Base-by-base conservation (phyloP, 2,329 filamentous ascomycete species). In the Pseudogymnoascus sp. region DNA sequence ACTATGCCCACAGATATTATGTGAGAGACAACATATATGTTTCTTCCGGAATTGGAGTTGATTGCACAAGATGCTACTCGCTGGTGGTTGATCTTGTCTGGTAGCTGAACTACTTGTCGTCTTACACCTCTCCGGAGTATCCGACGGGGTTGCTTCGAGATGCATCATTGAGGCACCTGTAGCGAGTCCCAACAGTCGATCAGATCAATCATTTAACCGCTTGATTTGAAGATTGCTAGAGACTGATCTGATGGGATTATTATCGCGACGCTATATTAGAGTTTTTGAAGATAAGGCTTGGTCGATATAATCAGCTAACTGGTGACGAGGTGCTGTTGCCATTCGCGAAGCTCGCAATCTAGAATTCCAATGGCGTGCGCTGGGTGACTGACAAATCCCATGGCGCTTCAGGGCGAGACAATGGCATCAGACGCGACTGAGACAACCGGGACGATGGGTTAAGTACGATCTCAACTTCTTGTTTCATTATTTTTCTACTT, bases 391-490 rank as follows among this genome's bases (percentile, higher is more conserved):
- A 57, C 51, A 57, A 34, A 57, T 57, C n/a, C 51, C 51, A 57
- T 57, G 16, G 51, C 51, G 51, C 4, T 34, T 34, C n/a, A 57
- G 34, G 1, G 51, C 28, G 10, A 57, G 51, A 57, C 51, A 57
- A 57, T 57, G 51, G 28, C 28, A 57, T 34, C 51, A 57, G n/a
- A 57, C 51, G 51, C 51, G 51, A 19, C 51, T 57, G 28, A 57
- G 51, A 34, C 28, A 57, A 31, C 4, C 13, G 5, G 7, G 4
- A 13, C 11, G 2, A 34, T 57, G 51, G 28, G 51, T 34, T 57
- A 57, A 57, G 28, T 57, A 34, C 51, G 7, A 10, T 57, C n/a
- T 57, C n/a, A 34, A 34, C n/a, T 19, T 57, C 28, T 13, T 34
- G 4, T 57, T 57, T 57, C 6, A 34, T 19, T 19, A 34, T 34